Base-by-base conservation (phyloP, 2,329 filamentous ascomycete species). In the Mariannaea elegans region DNA sequence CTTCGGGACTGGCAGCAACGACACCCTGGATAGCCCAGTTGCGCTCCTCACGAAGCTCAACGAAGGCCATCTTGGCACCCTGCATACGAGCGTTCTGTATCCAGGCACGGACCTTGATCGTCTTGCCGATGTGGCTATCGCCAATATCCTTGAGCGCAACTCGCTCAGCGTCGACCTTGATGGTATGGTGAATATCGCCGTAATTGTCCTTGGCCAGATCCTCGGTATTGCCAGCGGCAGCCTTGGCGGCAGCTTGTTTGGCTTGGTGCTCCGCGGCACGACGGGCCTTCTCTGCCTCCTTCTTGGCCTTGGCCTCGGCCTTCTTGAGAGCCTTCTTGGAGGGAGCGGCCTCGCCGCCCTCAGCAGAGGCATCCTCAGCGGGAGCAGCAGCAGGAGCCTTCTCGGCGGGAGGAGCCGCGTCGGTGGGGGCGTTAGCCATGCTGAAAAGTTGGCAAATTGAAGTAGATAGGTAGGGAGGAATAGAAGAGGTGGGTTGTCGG, bases 81-180 rank as follows among this genome's bases (percentile, higher is more conserved):
- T 98, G 94, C 69, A 90, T 89, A 66, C 94, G 87, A 29, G 91
- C 87, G 80, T 97, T 97, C 76, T 97, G 92, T 36, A 97, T 85
- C 82, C 91, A 92, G 27, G 87, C 92, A 34, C 93, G 86, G 71
- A 97, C 83, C 42, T 87, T 88, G 67, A 97, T 84, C 27, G 87
- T 86, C 79, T 91, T 88, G 70, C 87, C 90, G 42, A 89, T 78
- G 75, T 90, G 80, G 52, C 84, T 80, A 47, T 92, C 87, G 52
- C 81, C 77, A n/a, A 96, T 78, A 49, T 84, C 80, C 56, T 84
- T 83, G 36, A 97, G 82, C 56, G 87, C 79, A 60, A 88, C 81
- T 57, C 84, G 80, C 56, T 85, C 79, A 45, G 85, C 81, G 14
- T 85, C 83, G 58, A 85, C 80, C 65, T 83, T 81, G 60, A 85